Evolutionary conservation across 768 basidiomycete genomes (phyloP), one percentile per base, ranked within the genome.

Genomic region (Boletus subcaerulescens): DNA sequence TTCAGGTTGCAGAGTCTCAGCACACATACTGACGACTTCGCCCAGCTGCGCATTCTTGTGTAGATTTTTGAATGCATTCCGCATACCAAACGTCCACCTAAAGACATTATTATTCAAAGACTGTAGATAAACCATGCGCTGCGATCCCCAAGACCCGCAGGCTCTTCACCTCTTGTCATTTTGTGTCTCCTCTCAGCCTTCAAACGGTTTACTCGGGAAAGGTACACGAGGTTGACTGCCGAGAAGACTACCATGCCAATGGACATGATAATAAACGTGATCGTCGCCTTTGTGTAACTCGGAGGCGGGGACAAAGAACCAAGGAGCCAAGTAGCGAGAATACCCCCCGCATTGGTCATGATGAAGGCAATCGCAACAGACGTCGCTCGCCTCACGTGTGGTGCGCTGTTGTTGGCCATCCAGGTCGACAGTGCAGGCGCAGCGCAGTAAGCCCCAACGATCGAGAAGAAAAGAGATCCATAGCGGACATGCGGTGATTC

Each of bases 351-450:
- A 61, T 85, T 85, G 22, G 80, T 80, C 74, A 80, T 74, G 59
- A 81, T 80, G 57, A 83, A 80, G 1, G 77, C 76, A 24, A 84
- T 74, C 17, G 83, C 84, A 48, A 85, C 74, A 33, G 79, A 73
- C 1, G 84, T 83, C 1, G 83, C 85, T 17, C 85, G 78, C 29
- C 82, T 74, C 41, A 76, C 68, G 56, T 83, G 74, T 0, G 84
- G 85, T 7, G 79, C 72, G 8, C 80, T 74, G 70, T 86, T 86
- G 68, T 86, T 86, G 12, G 84, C 78, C 50, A 73, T 74, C 84
- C 84, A 87, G 0, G 84, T 80, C 3, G 75, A 74, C 31, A 83
- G 65, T 0, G 82, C 73, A 3, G 84, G 82, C 4, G 79, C 81
- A 1, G 74, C 65, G n/a, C 76, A 69, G 65, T 85, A 85, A 1